Evolutionary conservation across 2,329 filamentous ascomycete species (phyloP).

Genomic region (Bipolaris bicolor): DNA sequence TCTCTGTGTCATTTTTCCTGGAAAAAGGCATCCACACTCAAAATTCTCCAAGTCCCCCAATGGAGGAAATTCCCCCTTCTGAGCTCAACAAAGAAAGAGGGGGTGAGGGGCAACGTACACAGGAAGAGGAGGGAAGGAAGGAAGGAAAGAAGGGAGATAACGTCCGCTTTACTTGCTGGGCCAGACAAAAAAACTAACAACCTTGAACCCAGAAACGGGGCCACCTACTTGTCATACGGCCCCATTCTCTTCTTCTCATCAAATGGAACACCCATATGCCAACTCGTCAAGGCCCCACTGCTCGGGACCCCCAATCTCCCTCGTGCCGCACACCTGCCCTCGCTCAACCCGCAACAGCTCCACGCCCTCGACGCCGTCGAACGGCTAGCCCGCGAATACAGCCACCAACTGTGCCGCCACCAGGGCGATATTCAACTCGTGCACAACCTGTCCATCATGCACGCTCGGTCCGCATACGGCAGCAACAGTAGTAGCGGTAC

Average conservation of each 20-base stretch:
- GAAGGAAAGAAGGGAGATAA: not conserved
- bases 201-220: conserved; percentile 24
- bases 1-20: not conserved
- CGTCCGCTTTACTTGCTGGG: not conserved
- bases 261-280: conserved; percentile 43
- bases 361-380: conserved; percentile 41
- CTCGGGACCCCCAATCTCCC: conserved; percentile 43
- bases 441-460: conserved; percentile 47
- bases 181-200: conserved; percentile 1
- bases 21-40: not conserved
- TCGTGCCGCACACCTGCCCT: conserved; percentile 39
- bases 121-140: too few relatives aligned
- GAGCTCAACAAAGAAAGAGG: not conserved
- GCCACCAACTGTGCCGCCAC: conserved; percentile 41
- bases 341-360: conserved; percentile 35
- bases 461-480: conserved; percentile 44
- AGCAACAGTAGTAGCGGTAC: conserved; percentile 8
- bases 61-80: not conserved
- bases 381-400: conserved; percentile 36
- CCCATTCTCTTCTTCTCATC: conserved; percentile 45
- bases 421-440: conserved; percentile 48
- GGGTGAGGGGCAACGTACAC: too few relatives aligned
- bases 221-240: conserved; percentile 42
- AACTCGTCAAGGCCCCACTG: conserved; percentile 48
- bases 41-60: not conserved